Base-by-base conservation (phyloP, 202 grass and related monocot genomes). In the Bolboschoenoplectus hybrid region DNA sequence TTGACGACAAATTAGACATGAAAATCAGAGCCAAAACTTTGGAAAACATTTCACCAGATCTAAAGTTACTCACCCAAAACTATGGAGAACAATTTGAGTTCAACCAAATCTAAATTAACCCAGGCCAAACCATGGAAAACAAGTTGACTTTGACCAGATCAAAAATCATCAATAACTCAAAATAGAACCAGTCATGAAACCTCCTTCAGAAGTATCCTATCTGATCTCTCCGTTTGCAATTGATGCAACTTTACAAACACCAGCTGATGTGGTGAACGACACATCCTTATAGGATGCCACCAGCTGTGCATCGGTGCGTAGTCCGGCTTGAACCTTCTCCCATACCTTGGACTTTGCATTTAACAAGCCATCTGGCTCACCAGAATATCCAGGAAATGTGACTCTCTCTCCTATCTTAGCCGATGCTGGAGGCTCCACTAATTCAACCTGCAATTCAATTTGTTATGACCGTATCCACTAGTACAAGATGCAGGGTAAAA, bases 271-370 rank as follows among this genome's bases (percentile, higher is more conserved):
- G 16, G 86, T 94, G 74, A 98, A 96, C 0, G 89, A 92, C 64
- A 85, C 91, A 79, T 89, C 91, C 67, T 92, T 94, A 87, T 93
- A 95, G 63, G 88, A 95, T 50, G 91, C 93, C 71, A 94, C 91
- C 4, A 92, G 82, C 63, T 96, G 87, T 10, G 77, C 84, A 83
- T 94, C 89, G 19, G 89, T 90, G 74, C 89, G 97, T 52, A 98
- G 80, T 34, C 94, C 90, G 46, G 87, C 90, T 2, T 94, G 89
- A 16, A 96, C 2, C 85, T 94, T 98, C 82, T 96, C 97, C 92
- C 97, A 98, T 7, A 89, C 89, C 87, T 98, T 92, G 80, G 91
- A 92, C 70, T 98, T 98, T 10, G 89, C 91, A 52, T 88, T 95
- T 14, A 94, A 85, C 73, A 94, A 82, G 60, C 82, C 81, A 87